Evolutionary conservation across 192 early-diverging fungal genomes (phyloP).

Genomic region (Nowakowskiella sp.): DNA sequence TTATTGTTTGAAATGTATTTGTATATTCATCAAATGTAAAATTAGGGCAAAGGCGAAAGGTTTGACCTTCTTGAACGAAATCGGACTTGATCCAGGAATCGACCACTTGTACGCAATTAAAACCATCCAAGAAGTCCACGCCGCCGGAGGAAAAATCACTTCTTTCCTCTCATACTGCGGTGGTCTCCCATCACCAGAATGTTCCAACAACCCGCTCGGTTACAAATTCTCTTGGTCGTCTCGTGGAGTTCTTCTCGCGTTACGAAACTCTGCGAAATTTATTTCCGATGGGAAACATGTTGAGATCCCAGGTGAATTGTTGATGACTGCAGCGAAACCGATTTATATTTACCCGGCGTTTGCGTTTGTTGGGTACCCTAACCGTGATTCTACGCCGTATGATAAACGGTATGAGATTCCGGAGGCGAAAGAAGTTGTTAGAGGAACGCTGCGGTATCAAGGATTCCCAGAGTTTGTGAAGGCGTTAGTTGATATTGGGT

Average conservation of each 20-base stretch:
- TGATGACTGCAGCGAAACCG: conserved; percentile 89
- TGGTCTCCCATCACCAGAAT: conserved; percentile 87
- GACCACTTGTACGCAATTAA: conserved; percentile 97
- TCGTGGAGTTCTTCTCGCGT: conserved; percentile 92
- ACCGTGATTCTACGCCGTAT: conserved; percentile 95
- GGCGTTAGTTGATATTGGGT: conserved; percentile 85
- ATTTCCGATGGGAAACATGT: conserved; percentile 80
- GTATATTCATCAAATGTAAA: conserved; percentile 4
- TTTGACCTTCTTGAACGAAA: conserved; percentile 92
- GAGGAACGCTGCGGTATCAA: conserved; percentile 92
- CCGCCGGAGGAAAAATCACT: conserved; percentile 67
- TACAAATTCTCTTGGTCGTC: conserved; percentile 99
- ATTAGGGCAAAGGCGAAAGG: conserved; percentile 64
- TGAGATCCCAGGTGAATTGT: conserved; percentile 68
- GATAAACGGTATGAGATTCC: conserved; percentile 88
- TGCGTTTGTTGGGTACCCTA: conserved; percentile 91
- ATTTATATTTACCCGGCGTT: conserved; percentile 93
- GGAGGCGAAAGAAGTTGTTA: conserved; percentile 83
- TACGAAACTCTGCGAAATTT: conserved; percentile 89
- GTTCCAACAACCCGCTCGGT: conserved; percentile 77
- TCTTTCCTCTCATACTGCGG: conserved; percentile 97
- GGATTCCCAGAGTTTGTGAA: conserved; percentile 96
- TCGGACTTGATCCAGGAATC: conserved; percentile 94
- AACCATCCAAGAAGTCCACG: conserved; percentile 81
- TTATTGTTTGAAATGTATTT: not conserved